Percentiles rank a stretch among this genome's conserved stretches.
phyloP scores from a whole-genome alignment of 441 rosid genomes.

The Erodium trifolium region DNA sequence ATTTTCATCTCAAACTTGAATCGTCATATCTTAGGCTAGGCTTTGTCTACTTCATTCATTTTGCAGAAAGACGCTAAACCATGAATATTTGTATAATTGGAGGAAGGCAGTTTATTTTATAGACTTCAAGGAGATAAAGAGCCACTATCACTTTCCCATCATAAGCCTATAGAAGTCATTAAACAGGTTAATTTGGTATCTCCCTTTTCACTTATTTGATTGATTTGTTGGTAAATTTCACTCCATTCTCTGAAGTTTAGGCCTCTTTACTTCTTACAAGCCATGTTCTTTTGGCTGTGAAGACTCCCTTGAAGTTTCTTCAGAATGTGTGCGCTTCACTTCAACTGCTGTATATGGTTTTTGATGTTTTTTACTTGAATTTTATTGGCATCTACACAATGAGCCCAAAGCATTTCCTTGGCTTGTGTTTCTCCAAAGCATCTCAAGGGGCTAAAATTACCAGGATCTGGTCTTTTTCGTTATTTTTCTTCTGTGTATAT shows the following conservation, averaged over 20 bases:
- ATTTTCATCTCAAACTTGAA: neutral
- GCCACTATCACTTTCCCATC: neutral
- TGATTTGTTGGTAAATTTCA: neutral
- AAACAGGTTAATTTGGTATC: neutral
- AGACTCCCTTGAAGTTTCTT: neutral
- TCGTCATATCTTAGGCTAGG: neutral
- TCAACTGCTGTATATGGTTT: neutral
- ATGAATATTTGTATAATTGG: neutral
- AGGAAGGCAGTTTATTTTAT: neutral
- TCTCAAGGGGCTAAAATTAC: neutral
- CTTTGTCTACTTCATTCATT: neutral
- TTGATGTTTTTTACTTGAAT: neutral
- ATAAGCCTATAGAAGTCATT: neutral
- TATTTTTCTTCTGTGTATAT: neutral
- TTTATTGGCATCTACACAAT: neutral
- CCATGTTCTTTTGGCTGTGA: neutral
- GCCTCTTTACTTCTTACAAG: neutral
- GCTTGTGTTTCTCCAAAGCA: neutral
- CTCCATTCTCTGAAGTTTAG: neutral
- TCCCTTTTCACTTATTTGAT: neutral
- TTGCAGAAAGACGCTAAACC: neutral
- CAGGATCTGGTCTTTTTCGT: neutral
- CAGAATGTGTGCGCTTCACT: conserved; percentile 1
- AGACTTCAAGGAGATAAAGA: neutral
- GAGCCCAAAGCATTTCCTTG: neutral